Conservation (phyloP, 2,329 filamentous ascomycete species). For the Cryoendolithus antarcticus region DNA sequence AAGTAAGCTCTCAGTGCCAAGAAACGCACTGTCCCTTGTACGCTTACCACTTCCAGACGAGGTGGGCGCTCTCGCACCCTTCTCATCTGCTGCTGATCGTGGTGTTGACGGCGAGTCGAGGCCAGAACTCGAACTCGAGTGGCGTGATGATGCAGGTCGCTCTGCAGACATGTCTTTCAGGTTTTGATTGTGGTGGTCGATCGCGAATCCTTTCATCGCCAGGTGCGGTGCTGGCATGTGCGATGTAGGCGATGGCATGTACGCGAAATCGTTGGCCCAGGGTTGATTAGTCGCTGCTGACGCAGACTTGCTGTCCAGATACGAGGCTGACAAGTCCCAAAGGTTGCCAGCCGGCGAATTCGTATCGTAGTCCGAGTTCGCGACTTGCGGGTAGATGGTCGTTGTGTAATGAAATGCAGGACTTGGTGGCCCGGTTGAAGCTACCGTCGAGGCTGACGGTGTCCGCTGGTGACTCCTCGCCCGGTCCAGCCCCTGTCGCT, state of each 20-base stretch:
- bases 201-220: conserved; percentile 46
- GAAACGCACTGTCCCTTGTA: conserved; percentile 1
- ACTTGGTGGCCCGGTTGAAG: conserved; percentile 28
- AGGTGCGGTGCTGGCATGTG: conserved; percentile 38
- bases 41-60: conserved; percentile 44
- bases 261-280: conserved; percentile 25
- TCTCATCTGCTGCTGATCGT: conserved; percentile 18
- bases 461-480: conserved; percentile 20
- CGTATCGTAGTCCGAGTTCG: conserved; percentile 39
- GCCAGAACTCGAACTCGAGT: conserved; percentile 48
- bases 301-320: conserved; percentile 23
- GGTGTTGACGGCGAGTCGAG: conserved; percentile 51
- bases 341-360: conserved; percentile 49
- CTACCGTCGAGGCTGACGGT: conserved; percentile 29
- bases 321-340: conserved; percentile 8
- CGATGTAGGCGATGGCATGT: conserved; percentile 18
- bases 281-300: conserved; percentile 39
- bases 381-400: conserved; percentile 28
- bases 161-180: conserved; percentile 38
- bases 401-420: conserved; percentile 30
- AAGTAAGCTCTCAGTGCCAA: conserved; percentile 55
- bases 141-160: conserved; percentile 41
- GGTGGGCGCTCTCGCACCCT: conserved; percentile 29
- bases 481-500: conserved; percentile 12
- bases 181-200: conserved; percentile 41